These are phyloP conservation scores for Salix exigua DNA, from an alignment of 345 rosid genomes.

Conservation along the genomic window DNA sequence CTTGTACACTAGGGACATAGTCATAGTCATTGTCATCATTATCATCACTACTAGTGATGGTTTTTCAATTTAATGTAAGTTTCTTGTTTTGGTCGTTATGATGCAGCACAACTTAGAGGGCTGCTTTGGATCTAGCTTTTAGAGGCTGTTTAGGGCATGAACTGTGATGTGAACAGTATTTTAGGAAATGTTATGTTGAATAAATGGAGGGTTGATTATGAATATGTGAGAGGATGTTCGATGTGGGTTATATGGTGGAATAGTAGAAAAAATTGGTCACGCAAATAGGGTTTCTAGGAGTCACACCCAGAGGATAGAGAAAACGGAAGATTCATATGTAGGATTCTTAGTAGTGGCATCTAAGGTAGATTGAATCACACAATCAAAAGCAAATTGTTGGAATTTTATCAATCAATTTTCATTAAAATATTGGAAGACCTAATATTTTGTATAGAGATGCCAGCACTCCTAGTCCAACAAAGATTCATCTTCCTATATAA, in stretches of 20 bases:
- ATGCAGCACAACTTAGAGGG: too few relatives aligned
- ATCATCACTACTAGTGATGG: background rate
- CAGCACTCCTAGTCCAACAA: too few relatives aligned
- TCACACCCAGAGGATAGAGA: background rate
- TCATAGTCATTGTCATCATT: background rate
- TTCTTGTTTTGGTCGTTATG: background rate
- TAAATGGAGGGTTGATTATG: too few relatives aligned
- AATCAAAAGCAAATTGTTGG: background rate
- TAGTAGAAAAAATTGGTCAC: background rate
- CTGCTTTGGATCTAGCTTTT: too few relatives aligned
- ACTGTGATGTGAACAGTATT: too few relatives aligned
- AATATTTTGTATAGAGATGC: too few relatives aligned
- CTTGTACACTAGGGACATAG: background rate
- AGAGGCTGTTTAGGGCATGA: too few relatives aligned
- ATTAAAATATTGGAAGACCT: background rate
- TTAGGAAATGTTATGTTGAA: too few relatives aligned
- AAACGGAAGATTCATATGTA: background rate
- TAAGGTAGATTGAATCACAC: background rate
- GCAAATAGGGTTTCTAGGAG: background rate
- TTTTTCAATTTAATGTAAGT: background rate
- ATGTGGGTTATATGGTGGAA: background rate
- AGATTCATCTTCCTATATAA: too few relatives aligned
- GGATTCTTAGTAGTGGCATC: background rate
- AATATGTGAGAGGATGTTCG: too few relatives aligned
- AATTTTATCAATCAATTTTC: background rate